Conservation (phyloP, 768 basidiomycete genomes). For the Suillus spraguei region DNA sequence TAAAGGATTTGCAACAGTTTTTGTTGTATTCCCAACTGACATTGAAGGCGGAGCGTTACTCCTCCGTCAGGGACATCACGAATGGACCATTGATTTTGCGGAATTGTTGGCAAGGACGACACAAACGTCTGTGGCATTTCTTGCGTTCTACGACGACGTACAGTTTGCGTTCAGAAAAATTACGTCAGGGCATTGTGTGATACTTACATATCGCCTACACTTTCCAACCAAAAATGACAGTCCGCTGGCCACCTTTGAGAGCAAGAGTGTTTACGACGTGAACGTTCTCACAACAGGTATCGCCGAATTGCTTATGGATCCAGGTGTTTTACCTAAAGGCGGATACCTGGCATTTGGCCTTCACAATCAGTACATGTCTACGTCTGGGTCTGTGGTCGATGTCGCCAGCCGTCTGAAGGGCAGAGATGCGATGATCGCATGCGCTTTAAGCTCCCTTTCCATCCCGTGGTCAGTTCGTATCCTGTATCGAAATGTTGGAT, state of each 20-base stretch:
- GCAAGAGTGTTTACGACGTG: neutral
- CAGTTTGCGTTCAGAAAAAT: slow-evolving; percentile 47
- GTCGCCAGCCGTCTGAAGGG: slow-evolving; percentile 8
- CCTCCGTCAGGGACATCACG: slow-evolving; percentile 36
- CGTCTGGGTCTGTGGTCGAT: slow-evolving; percentile 14
- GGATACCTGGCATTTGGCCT: slow-evolving; percentile 45
- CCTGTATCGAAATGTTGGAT: slow-evolving; percentile 9
- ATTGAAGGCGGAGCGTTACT: slow-evolving; percentile 48
- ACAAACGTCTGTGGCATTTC: slow-evolving; percentile 34
- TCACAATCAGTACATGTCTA: slow-evolving; percentile 36
- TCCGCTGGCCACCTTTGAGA: slow-evolving; percentile 24
- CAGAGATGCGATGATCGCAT: slow-evolving; percentile 7
- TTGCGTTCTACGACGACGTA: slow-evolving; percentile 47
- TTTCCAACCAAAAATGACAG: slow-evolving; percentile 37
- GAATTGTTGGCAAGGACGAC: slow-evolving; percentile 16
- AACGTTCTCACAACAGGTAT: neutral
- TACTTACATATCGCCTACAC: slow-evolving; percentile 47
- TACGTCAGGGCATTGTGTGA: slow-evolving; percentile 43
- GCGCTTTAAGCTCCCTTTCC: slow-evolving; percentile 9
- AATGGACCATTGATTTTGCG: slow-evolving; percentile 43
- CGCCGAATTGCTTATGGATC: slow-evolving; percentile 33
- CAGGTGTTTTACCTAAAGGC: slow-evolving; percentile 39
- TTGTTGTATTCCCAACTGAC: slow-evolving; percentile 48
- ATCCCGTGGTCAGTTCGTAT: slow-evolving; percentile 10
- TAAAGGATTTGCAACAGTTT: slow-evolving; percentile 50